These are phyloP conservation scores for Gaultheria prostrata DNA, from an alignment of 148 eudicot genomes.

Conservation along the genomic window DNA sequence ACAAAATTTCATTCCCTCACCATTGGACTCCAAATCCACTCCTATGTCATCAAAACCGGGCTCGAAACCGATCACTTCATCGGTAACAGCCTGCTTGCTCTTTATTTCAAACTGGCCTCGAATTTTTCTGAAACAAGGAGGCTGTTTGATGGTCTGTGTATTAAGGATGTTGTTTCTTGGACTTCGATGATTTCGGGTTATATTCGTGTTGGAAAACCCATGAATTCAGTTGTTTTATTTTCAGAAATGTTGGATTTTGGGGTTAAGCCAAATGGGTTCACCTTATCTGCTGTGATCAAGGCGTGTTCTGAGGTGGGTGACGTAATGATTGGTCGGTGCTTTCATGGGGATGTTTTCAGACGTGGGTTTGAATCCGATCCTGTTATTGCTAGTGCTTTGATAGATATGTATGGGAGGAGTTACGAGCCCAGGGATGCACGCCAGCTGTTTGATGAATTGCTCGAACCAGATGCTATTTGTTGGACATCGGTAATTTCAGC, in stretches of 20 bases:
- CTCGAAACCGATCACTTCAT: slow-evolving; percentile 55
- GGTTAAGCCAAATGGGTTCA: slow-evolving; percentile 73
- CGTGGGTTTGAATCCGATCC: slow-evolving; percentile 54
- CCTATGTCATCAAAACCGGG: slow-evolving; percentile 55
- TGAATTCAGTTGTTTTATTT: slow-evolving; percentile 39
- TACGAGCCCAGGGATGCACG: slow-evolving; percentile 34
- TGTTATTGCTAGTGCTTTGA: slow-evolving; percentile 60
- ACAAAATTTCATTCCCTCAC: slow-evolving; percentile 41
- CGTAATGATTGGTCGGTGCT: slow-evolving; percentile 42
- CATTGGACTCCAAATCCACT: slow-evolving; percentile 64
- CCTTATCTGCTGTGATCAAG: slow-evolving; percentile 66
- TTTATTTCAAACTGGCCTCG: slow-evolving; percentile 60
- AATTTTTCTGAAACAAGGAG: slow-evolving; percentile 37
- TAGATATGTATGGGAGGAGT: slow-evolving; percentile 76
- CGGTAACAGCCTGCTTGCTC: slow-evolving; percentile 68
- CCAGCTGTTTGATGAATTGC: slow-evolving; percentile 61
- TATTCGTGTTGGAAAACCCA: slow-evolving; percentile 47
- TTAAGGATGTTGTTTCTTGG: slow-evolving; percentile 84
- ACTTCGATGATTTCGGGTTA: slow-evolving; percentile 74
- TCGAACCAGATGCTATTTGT: slow-evolving; percentile 64
- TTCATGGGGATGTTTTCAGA: slow-evolving; percentile 68
- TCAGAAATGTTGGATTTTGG: slow-evolving; percentile 55
- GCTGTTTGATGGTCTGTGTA: slow-evolving; percentile 47
- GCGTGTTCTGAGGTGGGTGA: slow-evolving; percentile 65
- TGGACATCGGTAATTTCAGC: slow-evolving; percentile 72